A percentile compares a stretch with the other conserved stretches of the same genome.
These are phyloP conservation scores for Metschnikowia kofuensis DNA, from an alignment of 805 yeast species.

Conservation along the genomic window DNA sequence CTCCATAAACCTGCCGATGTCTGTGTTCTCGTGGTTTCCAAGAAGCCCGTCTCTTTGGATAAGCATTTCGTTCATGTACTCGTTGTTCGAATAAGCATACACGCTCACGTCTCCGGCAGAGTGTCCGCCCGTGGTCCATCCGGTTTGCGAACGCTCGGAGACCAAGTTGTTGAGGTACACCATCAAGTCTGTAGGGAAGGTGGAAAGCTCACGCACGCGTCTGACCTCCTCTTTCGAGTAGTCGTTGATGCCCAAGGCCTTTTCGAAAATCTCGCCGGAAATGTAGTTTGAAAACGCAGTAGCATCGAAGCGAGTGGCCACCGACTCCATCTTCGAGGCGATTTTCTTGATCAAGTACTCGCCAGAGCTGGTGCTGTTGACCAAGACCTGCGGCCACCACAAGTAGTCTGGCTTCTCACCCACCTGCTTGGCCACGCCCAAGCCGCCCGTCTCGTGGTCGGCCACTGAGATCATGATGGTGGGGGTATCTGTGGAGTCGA, in stretches of 20 bases:
- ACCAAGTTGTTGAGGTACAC: slow-evolving; percentile 65
- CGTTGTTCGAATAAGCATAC: slow-evolving; percentile 68
- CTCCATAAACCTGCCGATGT: slow-evolving; percentile 73
- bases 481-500: slow-evolving; percentile 64
- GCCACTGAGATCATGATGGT: slow-evolving; percentile 78
- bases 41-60: slow-evolving; percentile 40
- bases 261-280: slow-evolving; percentile 49
- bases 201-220: slow-evolving; percentile 16
- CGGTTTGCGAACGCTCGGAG: slow-evolving; percentile 76
- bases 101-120: slow-evolving; percentile 93
- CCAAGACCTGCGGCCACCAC: slow-evolving; percentile 79
- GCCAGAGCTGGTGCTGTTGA: slow-evolving; percentile 70
- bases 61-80: slow-evolving; percentile 36
- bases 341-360: slow-evolving; percentile 58
- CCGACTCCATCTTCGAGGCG: slow-evolving; percentile 28
- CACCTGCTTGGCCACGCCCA: slow-evolving; percentile 80
- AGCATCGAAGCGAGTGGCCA: slow-evolving; percentile 32
- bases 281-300: slow-evolving; percentile 23
- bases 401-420: slow-evolving; percentile 72
- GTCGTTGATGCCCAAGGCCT: slow-evolving; percentile 63
- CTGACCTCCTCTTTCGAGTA: slow-evolving; percentile 49
- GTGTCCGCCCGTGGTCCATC: slow-evolving; percentile 96
- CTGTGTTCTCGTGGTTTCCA: slow-evolving; percentile 86
- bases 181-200: slow-evolving; percentile 36
- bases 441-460: slow-evolving; percentile 95